Evolutionary conservation across 306 rosid species (phyloP).

Genomic region (Lagenaria siceraria): DNA sequence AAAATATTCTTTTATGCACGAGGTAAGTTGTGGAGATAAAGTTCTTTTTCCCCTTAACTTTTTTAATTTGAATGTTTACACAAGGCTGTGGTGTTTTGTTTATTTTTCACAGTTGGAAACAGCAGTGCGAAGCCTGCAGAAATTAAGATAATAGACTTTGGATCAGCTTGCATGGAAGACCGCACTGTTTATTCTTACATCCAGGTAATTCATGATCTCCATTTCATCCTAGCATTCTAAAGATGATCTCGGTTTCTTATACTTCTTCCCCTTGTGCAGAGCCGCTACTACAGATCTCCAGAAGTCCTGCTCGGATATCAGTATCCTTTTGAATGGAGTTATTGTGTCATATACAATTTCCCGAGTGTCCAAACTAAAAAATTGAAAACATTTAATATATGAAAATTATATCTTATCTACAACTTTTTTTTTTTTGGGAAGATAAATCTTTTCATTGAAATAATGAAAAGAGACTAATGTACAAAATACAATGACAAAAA

Average conservation of each 20-base stretch:
- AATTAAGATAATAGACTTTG: conserved; percentile 92
- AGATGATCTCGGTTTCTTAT: conserved; percentile 12
- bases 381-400: not conserved
- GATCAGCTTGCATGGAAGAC: conserved; percentile 99
- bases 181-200: conserved; percentile 99
- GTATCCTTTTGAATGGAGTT: conserved; percentile 59
- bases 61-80: not conserved
- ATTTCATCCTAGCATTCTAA: conserved; percentile 9
- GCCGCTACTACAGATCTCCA: conserved; percentile 96
- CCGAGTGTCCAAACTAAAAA: not conserved
- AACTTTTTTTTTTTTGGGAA: not conserved
- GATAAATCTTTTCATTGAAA: no score
- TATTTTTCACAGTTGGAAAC: conserved; percentile 16
- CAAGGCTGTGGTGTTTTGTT: not conserved
- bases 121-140: conserved; percentile 75
- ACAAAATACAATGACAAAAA: no score
- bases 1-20: conserved; percentile 86
- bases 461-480: no score
- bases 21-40: conserved; percentile 42
- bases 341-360: not conserved
- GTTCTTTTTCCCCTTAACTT: not conserved
- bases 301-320: conserved; percentile 99
- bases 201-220: conserved; percentile 44
- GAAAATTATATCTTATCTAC: not conserved
- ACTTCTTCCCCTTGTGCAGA: conserved; percentile 41